phyloP scores from a whole-genome alignment of 495 filamentous ascomycete species.

The Penicillium paradoxum region DNA sequence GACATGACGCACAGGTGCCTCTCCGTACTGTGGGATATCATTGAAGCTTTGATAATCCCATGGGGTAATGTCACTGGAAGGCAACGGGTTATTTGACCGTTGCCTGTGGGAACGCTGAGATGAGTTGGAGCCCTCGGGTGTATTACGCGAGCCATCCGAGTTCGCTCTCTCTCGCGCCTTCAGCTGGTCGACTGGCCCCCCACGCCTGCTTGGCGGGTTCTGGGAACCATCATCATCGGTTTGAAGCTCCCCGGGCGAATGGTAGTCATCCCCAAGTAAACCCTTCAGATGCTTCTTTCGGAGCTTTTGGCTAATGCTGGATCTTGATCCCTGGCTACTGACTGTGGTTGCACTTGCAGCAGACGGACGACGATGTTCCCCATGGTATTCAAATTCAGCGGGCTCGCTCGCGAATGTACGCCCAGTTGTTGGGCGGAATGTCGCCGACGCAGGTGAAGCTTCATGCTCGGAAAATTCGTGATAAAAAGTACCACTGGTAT shows the following conservation, averaged over 20 bases:
- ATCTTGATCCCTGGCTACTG: constrained; percentile 85
- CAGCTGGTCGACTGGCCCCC: constrained; percentile 51
- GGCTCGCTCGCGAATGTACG: constrained; percentile 62
- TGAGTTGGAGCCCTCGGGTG: constrained; percentile 36
- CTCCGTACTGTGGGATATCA: constrained; percentile 76
- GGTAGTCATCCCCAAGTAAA: constrained; percentile 85
- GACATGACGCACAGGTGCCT: constrained; percentile 72
- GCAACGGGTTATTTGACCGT: constrained; percentile 62
- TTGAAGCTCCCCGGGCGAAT: constrained; percentile 52
- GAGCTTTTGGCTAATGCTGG: constrained; percentile 63
- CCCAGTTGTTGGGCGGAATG: constrained; percentile 59
- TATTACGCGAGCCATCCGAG: constrained; percentile 51
- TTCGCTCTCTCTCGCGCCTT: constrained; percentile 66
- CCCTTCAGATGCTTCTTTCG: constrained; percentile 69
- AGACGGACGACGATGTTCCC: constrained; percentile 80
- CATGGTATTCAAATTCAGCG: constrained; percentile 57
- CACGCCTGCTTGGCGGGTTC: constrained; percentile 12
- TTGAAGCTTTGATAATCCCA: constrained; percentile 91
- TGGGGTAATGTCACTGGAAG: constrained; percentile 89
- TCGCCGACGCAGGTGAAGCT: constrained; percentile 57
- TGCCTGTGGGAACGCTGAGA: constrained; percentile 68
- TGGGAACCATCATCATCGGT: constrained; percentile 59
- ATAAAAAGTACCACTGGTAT: constrained; percentile 37
- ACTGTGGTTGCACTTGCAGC: constrained; percentile 82
- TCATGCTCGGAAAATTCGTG: constrained; percentile 42